Base-by-base conservation (phyloP, 2,329 filamentous ascomycete species). In the Fusarium liriodendri region DNA sequence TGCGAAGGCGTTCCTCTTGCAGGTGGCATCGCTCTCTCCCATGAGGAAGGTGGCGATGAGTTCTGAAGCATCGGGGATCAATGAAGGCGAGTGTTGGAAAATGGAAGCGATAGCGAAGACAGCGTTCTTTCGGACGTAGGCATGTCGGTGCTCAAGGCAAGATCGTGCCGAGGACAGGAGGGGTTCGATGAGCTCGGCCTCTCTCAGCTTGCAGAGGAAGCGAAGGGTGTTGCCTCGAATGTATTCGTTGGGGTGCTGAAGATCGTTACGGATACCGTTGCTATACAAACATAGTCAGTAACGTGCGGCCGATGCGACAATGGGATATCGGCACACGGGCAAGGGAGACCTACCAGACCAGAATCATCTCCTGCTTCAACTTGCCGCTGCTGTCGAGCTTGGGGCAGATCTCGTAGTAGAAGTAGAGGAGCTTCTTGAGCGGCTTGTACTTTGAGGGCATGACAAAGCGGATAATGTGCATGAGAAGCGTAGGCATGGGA, bases 391-490 rank as follows among this genome's bases (percentile, higher is more conserved):
- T 88, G 84, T 99, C 97, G 67, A 95, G 92, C 87, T 99, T 99
- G 45, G 96, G 97, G 83, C 97, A 98, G 82, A 98, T 97, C 86
- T 99, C 97, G 83, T 98, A 98, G 87, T 99, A 99, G 84, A 99
- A 97, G 86, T 99, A 99, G 65, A 99, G 90, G 71, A 99, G 89
- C 88, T 99, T 99, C 90, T 99, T 99, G 79, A 99, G 88, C 47
- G 93, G 88, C 87, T 99, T 99, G 84, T 94, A 95, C 87, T 97
- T 98, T 73, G 95, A 98, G 16, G 97, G 97, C 97, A 99, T 99
- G 79, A 99, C 95, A 83, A 99, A 99, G 83, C 97, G 95, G 84
- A 99, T 99, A 81, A 99, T 99, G 87, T 98, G 97, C 97, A 99
- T 99, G 78, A 99, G 91, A 22, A 99, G 89, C 77, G 95, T 92